These are phyloP conservation scores for Firmiana major DNA, from an alignment of 345 rosid genomes.

Conservation along the genomic window DNA sequence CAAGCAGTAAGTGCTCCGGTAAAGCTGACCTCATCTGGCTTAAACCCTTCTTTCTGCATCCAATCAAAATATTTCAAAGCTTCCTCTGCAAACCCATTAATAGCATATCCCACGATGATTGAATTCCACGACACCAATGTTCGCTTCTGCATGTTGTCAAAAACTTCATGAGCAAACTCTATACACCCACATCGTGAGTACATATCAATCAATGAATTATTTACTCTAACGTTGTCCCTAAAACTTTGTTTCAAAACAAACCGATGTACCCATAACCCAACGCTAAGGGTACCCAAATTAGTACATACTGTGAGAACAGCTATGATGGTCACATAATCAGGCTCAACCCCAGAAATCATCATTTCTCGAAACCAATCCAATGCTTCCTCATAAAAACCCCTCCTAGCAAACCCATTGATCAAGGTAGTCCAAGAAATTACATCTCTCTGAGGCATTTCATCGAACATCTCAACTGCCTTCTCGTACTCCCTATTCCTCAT, in stretches of 20 bases:
- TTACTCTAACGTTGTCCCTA: conserved; percentile 41
- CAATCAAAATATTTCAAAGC: conserved; percentile 47
- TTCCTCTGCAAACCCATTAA: conserved; percentile 50
- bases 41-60: conserved; percentile 57
- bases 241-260: conserved; percentile 42
- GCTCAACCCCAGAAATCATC: conserved; percentile 48
- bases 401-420: conserved; percentile 65
- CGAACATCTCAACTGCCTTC: conserved; percentile 48
- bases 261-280: conserved; percentile 58
- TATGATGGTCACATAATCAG: conserved; percentile 56
- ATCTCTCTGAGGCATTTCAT: conserved; percentile 52
- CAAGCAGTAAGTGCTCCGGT: conserved; percentile 71
- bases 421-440: conserved; percentile 72
- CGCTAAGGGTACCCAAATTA: conserved; percentile 51
- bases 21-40: conserved; percentile 68
- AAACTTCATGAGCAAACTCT: conserved; percentile 57
- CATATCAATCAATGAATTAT: conserved; percentile 65
- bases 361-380: conserved; percentile 58
- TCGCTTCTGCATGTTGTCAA: conserved; percentile 49
- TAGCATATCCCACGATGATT: conserved; percentile 57
- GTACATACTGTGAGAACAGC: conserved; percentile 65
- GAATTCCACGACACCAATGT: conserved; percentile 82
- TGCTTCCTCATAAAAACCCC: conserved; percentile 48
- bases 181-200: conserved; percentile 73
- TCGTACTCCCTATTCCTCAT: conserved; percentile 40